Evolutionary conservation across 2,329 filamentous ascomycete species (phyloP).

Genomic region (Fonsecaea nubica): DNA sequence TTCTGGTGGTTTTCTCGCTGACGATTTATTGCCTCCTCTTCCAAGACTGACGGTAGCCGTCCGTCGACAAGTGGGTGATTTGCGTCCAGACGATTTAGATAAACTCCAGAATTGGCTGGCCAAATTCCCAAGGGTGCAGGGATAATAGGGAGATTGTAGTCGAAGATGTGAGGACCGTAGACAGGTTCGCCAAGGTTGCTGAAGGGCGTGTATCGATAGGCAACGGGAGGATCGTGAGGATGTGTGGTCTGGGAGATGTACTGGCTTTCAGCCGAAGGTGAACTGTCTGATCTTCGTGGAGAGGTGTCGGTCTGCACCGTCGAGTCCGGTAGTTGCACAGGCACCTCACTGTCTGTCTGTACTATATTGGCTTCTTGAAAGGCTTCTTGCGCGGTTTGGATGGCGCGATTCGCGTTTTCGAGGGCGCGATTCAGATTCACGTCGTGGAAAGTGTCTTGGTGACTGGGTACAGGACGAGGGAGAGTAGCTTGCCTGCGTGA

Average conservation of each 20-base stretch:
- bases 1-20: constrained; percentile 37
- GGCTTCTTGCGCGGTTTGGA: constrained; percentile 38
- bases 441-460: constrained; percentile 30
- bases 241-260: constrained; percentile 38
- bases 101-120: not conserved
- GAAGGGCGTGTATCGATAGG: constrained; percentile 22
- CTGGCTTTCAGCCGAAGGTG: constrained; percentile 24
- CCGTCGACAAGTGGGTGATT: constrained; percentile 10
- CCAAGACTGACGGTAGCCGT: constrained; percentile 21
- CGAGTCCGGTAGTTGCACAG: constrained; percentile 30
- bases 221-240: constrained; percentile 32
- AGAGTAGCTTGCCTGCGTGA: constrained; percentile 30
- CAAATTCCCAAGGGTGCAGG: constrained; percentile 15
- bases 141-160: not conserved
- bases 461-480: constrained; percentile 26
- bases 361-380: constrained; percentile 27
- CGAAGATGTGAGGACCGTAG: constrained; percentile 24
- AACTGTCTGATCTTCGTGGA: not conserved
- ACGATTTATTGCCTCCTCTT: constrained; percentile 36
- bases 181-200: constrained; percentile 35
- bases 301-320: constrained; percentile 18
- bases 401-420: constrained; percentile 35
- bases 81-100: not conserved
- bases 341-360: constrained; percentile 15
- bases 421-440: constrained; percentile 35